Conservation (phyloP, 2,329 filamentous ascomycete genomes). For the Ophiostoma novo-ulmi region DNA sequence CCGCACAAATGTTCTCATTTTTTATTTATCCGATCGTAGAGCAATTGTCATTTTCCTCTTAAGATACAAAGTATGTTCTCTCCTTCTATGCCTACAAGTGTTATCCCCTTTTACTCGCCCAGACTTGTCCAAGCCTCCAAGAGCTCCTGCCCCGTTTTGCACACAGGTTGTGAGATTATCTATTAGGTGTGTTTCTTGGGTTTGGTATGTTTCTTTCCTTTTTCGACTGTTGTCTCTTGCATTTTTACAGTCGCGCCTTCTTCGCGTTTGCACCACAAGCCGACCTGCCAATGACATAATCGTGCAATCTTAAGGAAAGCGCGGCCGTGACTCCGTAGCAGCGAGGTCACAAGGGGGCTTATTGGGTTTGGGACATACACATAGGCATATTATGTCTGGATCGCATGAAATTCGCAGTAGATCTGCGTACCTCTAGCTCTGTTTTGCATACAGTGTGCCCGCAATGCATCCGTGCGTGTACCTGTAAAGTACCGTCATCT, state of each 20-base stretch:
- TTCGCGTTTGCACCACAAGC: not conserved
- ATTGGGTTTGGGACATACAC: not conserved
- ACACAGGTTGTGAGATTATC: not conserved
- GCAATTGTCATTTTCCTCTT: too few relatives aligned
- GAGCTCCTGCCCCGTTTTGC: not conserved
- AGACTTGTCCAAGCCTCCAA: not conserved
- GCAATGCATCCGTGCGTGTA: not conserved
- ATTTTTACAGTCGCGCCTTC: not conserved
- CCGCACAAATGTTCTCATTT: too few relatives aligned
- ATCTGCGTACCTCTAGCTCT: conserved; percentile 13
- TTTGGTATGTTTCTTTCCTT: not conserved
- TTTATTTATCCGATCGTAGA: too few relatives aligned
- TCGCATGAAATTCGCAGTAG: not conserved
- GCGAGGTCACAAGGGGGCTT: not conserved
- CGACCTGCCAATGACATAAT: conserved; percentile 1
- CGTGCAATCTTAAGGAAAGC: not conserved
- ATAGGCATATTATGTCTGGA: not conserved
- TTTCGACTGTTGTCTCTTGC: not conserved
- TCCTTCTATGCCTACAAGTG: too few relatives aligned
- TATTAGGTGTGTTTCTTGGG: not conserved
- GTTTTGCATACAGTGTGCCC: not conserved
- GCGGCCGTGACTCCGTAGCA: not conserved
- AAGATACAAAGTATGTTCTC: too few relatives aligned
- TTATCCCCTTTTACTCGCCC: not conserved
- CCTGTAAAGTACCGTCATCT: not conserved